phyloP scores from a whole-genome alignment of 495 filamentous ascomycete species.

The Usnea hakonensis region DNA sequence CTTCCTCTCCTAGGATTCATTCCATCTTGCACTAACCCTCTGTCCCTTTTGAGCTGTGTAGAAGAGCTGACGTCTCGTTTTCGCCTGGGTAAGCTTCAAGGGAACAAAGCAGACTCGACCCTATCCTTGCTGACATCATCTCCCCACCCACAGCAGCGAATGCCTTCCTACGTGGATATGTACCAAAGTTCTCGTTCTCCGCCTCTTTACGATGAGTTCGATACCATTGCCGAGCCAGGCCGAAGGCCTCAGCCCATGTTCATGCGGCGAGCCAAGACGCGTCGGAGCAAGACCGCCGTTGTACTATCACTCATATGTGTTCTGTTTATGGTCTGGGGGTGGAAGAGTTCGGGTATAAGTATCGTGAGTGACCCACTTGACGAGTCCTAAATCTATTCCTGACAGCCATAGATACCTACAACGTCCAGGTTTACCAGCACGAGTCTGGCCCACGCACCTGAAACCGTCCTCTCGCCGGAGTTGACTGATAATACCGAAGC shows the following conservation, averaged over 20 bases:
- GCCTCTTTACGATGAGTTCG: conserved; percentile 18
- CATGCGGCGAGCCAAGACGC: conserved; percentile 22
- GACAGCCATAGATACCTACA: conserved; percentile 15
- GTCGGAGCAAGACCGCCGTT: conserved; percentile 21
- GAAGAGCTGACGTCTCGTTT: neutral
- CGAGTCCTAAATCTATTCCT: neutral
- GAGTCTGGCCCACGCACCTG: neutral
- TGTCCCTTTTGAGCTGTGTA: neutral
- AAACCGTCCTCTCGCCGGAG: neutral
- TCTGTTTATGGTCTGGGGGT: conserved; percentile 19
- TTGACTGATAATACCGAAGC: neutral
- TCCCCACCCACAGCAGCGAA: neutral
- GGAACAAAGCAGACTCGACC: neutral
- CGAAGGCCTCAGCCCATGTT: conserved; percentile 20
- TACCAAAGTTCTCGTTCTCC: conserved; percentile 11
- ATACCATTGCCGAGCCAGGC: conserved; percentile 22
- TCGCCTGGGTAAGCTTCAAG: neutral
- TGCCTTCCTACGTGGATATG: neutral
- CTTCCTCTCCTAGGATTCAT: neutral
- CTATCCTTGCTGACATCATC: conserved; percentile 1
- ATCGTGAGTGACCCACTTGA: conserved; percentile 7
- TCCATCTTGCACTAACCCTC: neutral
- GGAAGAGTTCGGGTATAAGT: conserved; percentile 21
- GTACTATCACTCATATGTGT: conserved; percentile 12
- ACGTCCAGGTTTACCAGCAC: conserved; percentile 11